Base-by-base conservation (phyloP, 2,329 filamentous ascomycete genomes). In the Curvularia sp. region DNA sequence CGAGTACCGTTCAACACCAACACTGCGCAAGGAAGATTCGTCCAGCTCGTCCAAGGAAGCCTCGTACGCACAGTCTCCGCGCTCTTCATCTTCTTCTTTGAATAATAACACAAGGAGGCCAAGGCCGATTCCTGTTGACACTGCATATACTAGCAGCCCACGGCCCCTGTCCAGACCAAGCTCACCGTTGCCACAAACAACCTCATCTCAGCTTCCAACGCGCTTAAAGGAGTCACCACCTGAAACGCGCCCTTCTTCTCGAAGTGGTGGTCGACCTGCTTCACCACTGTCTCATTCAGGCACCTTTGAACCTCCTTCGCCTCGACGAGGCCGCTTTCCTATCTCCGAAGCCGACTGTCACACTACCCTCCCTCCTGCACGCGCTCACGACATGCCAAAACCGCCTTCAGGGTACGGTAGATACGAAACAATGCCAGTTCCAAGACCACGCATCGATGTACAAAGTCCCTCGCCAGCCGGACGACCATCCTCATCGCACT, bases 71-170 rank as follows among this genome's bases (percentile, higher is more conserved):
- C 65, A 74, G 12, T 76, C 74, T 7, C 74, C 73, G 19, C 66
- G 66, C 8, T 76, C 73, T 8, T 76, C 74, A 1, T 68, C 63
- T 9, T 74, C 73, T 2, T 74, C 73, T 7, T 41, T 76, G 34
- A 65, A 69, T 45, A 65, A 61, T 18, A 60, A 59, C 34, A 58
- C 52, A 23, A 59, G 62, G 28, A 66, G 49, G 45, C 47, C 67
- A 4, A 65, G 57, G n/a, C 66, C 64, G 18, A 48, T 59, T 9
- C 67, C 65, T 6, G 60, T 69, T 19, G 67, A 73, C 7, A 63
- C 64, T 23, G 21, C 27, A 43, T 63, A 68, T 23, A 32, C 54
- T 18, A 64, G 54, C 23, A 65, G 55, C 36, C 63, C 67, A 41
- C 68, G 65, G 9, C 56, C 69, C 1, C 36, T 66, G 6, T 61